Percentiles rank a stretch among this genome's conserved stretches.
These are phyloP conservation scores for Tolypocladium capitatum DNA, from an alignment of 2,329 filamentous ascomycete species.

Conservation along the genomic window DNA sequence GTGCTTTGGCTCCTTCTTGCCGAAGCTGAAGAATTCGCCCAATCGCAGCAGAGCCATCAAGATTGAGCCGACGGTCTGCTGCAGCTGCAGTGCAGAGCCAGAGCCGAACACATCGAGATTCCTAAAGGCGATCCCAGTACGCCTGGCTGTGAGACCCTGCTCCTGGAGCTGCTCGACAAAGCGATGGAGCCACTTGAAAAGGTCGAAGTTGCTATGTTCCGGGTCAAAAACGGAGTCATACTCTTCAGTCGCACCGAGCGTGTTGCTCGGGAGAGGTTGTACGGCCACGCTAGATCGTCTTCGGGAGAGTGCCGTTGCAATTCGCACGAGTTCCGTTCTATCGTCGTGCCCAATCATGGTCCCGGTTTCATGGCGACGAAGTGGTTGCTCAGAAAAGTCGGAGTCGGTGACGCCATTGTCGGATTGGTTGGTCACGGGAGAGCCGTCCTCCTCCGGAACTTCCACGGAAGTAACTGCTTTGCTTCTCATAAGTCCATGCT, in stretches of 20 bases:
- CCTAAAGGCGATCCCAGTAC: slow-evolving; percentile 49
- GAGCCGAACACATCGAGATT: slow-evolving; percentile 55
- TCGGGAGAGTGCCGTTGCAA: slow-evolving; percentile 26
- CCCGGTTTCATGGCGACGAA: slow-evolving; percentile 3
- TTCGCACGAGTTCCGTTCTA: slow-evolving; percentile 22
- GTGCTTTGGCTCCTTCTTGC: slow-evolving; percentile 34
- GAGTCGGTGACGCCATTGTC: not conserved
- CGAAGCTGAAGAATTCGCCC: slow-evolving; percentile 38
- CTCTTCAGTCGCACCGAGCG: slow-evolving; percentile 11
- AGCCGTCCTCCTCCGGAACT: not conserved
- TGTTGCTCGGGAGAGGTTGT: slow-evolving; percentile 4
- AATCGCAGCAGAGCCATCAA: slow-evolving; percentile 44
- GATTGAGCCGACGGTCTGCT: slow-evolving; percentile 50
- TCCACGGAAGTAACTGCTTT: not conserved
- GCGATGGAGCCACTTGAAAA: slow-evolving; percentile 26
- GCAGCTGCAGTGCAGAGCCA: slow-evolving; percentile 53
- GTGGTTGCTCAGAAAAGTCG: not conserved
- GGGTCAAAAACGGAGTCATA: slow-evolving; percentile 24
- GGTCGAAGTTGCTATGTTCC: slow-evolving; percentile 23
- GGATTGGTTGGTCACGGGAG: not conserved
- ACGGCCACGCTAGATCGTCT: slow-evolving; percentile 14
- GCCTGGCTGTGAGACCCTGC: slow-evolving; percentile 38
- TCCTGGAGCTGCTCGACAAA: slow-evolving; percentile 32
- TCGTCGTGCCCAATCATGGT: slow-evolving; percentile 18
- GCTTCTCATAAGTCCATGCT: not conserved